phyloP scores from a whole-genome alignment of 2,329 filamentous ascomycete genomes.

The Nothophoma quercina region DNA sequence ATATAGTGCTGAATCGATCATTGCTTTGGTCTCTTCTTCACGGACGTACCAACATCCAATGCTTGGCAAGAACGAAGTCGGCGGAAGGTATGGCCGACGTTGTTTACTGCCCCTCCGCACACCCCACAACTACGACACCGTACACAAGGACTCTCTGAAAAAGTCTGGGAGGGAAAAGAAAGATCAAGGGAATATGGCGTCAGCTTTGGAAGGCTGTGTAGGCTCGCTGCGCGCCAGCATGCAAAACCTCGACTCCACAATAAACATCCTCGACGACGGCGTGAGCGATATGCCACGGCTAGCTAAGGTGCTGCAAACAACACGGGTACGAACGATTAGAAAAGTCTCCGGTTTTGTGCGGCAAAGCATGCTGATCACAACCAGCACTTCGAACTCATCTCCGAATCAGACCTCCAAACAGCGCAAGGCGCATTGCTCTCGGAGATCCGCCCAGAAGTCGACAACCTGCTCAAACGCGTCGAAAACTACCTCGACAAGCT shows the following conservation, averaged over 20 bases:
- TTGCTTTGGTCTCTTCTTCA: no score
- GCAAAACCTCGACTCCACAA: slow-evolving; percentile 68
- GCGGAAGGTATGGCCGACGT: slow-evolving; percentile 30
- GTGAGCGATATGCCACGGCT: slow-evolving; percentile 70
- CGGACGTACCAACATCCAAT: no score
- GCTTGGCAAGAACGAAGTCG: slow-evolving; percentile 36
- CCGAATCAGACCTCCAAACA: slow-evolving; percentile 79
- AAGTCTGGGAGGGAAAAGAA: neutral
- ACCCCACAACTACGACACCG: slow-evolving; percentile 25
- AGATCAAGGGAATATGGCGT: slow-evolving; percentile 30
- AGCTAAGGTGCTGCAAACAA: slow-evolving; percentile 69
- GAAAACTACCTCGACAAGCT: slow-evolving; percentile 83
- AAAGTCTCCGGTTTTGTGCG: no score
- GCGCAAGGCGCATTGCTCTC: slow-evolving; percentile 86
- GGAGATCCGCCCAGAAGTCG: slow-evolving; percentile 88
- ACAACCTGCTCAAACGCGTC: slow-evolving; percentile 80
- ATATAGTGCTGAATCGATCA: no score
- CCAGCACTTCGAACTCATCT: slow-evolving; percentile 91
- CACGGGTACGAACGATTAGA: slow-evolving; percentile 62
- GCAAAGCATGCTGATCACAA: neutral
- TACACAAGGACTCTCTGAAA: neutral
- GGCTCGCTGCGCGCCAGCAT: slow-evolving; percentile 67
- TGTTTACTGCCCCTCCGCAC: slow-evolving; percentile 26
- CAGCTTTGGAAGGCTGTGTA: slow-evolving; percentile 66
- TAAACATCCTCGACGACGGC: slow-evolving; percentile 67